phyloP scores from a whole-genome alignment of 768 basidiomycete genomes.

The Boletus subparvulus region DNA sequence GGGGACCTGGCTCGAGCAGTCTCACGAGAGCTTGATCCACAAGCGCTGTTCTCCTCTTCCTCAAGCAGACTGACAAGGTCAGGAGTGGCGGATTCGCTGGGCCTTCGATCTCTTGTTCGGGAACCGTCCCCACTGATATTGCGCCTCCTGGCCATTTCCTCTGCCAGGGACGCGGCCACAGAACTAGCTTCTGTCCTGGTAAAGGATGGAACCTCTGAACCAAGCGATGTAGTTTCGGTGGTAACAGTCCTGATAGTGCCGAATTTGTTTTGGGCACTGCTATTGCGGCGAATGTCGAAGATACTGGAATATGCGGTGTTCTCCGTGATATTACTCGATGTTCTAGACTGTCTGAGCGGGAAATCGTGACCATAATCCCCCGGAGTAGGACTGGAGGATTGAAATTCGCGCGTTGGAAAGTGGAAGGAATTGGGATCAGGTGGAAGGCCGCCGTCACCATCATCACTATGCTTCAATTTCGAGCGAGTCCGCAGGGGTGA shows the following conservation, averaged over 20 bases:
- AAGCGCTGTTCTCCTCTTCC: constrained; percentile 58
- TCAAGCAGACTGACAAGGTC: constrained; percentile 71
- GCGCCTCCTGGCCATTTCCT: constrained; percentile 41
- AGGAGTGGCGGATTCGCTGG: constrained; percentile 58
- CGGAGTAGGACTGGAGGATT: constrained; percentile 31
- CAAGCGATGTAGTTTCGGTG: constrained; percentile 72
- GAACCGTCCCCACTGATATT: constrained; percentile 24
- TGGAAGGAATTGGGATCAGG: constrained; percentile 26
- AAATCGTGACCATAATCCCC: constrained; percentile 35
- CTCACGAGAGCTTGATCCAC: constrained; percentile 45
- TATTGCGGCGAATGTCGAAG: constrained; percentile 50
- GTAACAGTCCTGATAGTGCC: constrained; percentile 81
- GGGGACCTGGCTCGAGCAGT: constrained; percentile 24
- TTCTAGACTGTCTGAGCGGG: constrained; percentile 59
- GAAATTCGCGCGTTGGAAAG: constrained; percentile 38
- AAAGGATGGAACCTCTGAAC: constrained; percentile 60
- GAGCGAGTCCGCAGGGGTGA: constrained; percentile 52
- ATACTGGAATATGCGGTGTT: constrained; percentile 58
- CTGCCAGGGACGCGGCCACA: constrained; percentile 51
- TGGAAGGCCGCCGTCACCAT: constrained; percentile 4
- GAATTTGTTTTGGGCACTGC: constrained; percentile 56
- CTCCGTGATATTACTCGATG: constrained; percentile 61
- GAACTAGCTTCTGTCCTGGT: constrained; percentile 62
- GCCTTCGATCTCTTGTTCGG: constrained; percentile 53
- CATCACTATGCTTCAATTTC: constrained; percentile 17